These are phyloP conservation scores for Fermentozyma sake DNA, from an alignment of 1,139 yeast species.

Conservation along the genomic window DNA sequence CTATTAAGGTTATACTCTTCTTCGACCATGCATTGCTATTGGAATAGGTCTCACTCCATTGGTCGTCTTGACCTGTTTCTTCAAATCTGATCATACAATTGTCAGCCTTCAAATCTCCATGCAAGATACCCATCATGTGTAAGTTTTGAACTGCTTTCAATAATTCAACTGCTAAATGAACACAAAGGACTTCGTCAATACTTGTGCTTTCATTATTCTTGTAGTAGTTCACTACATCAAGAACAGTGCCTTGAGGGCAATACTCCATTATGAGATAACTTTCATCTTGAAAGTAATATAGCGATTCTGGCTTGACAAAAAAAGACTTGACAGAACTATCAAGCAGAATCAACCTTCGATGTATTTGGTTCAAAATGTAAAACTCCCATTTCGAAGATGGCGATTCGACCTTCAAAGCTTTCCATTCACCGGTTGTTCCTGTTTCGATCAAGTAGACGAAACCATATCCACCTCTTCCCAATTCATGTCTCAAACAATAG, in stretches of 20 bases:
- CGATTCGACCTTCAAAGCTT: slow-evolving; percentile 71
- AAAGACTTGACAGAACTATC: slow-evolving; percentile 15
- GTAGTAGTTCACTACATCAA: slow-evolving; percentile 62
- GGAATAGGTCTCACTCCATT: slow-evolving; percentile 24
- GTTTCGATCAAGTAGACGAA: slow-evolving; percentile 73
- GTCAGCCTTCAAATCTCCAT: slow-evolving; percentile 84
- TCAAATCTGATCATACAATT: slow-evolving; percentile 74
- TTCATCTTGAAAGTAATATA: slow-evolving; percentile 64
- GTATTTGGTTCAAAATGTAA: slow-evolving; percentile 60
- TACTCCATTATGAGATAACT: slow-evolving; percentile 71
- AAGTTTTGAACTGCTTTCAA: slow-evolving; percentile 56
- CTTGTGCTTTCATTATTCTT: slow-evolving; percentile 23
- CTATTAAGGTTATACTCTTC: slow-evolving; percentile 65
- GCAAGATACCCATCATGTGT: slow-evolving; percentile 65
- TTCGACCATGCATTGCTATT: slow-evolving; percentile 46
- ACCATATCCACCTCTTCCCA: slow-evolving; percentile 83
- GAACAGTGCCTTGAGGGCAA: slow-evolving; percentile 66
- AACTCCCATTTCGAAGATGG: slow-evolving; percentile 82
- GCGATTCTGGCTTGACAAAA: slow-evolving; percentile 48
- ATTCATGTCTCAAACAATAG: slow-evolving; percentile 52
- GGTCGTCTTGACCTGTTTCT: slow-evolving; percentile 5
- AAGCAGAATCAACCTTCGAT: slow-evolving; percentile 24
- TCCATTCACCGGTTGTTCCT: slow-evolving; percentile 45
- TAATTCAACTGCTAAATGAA: slow-evolving; percentile 62
- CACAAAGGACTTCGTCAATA: slow-evolving; percentile 59